Percentiles rank a stretch among this genome's conserved stretches.
Conservation (phyloP, 2,329 filamentous ascomycete species). For the Plenodomus lindquistii region DNA sequence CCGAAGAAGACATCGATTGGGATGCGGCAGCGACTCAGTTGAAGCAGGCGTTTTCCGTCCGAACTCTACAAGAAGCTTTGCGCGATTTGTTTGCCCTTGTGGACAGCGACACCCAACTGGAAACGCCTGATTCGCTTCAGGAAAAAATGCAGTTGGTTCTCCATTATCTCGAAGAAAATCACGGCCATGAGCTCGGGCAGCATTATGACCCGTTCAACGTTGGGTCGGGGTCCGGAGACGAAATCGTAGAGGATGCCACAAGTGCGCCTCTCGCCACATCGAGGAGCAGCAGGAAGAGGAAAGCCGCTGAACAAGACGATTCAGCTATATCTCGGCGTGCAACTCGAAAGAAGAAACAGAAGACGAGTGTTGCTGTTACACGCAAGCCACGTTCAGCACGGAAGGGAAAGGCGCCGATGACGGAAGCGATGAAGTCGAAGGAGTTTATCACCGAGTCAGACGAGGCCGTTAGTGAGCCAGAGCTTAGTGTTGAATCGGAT, state of each 20-base stretch:
- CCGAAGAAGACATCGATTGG: constrained; percentile 45
- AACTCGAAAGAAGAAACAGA: neutral
- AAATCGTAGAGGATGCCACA: neutral
- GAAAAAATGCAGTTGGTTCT: constrained; percentile 25
- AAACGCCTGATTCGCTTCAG: constrained; percentile 3
- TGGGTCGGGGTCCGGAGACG: too few relatives aligned
- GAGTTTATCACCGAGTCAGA: constrained; percentile 6
- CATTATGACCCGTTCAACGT: constrained; percentile 12
- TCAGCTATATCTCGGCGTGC: neutral
- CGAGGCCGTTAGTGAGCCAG: too few relatives aligned
- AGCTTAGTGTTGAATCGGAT: too few relatives aligned
- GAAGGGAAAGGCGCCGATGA: neutral
- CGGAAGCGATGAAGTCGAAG: constrained; percentile 5
- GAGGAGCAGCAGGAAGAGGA: constrained; percentile 16
- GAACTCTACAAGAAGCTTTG: constrained; percentile 25
- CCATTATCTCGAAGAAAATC: constrained; percentile 15
- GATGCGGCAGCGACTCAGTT: constrained; percentile 10
- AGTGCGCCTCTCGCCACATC: too few relatives aligned
- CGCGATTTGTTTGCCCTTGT: constrained; percentile 18
- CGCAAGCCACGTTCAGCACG: too few relatives aligned
- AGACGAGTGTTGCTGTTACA: neutral
- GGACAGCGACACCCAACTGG: constrained; percentile 5
- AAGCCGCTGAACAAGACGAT: neutral
- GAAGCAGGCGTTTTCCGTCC: constrained; percentile 19
- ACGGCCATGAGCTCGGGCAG: constrained; percentile 14